A percentile compares a stretch with the other conserved stretches of the same genome.
These are phyloP conservation scores for Exophiala aquamarina DNA, from an alignment of 2,329 filamentous ascomycete species.

Conservation along the genomic window DNA sequence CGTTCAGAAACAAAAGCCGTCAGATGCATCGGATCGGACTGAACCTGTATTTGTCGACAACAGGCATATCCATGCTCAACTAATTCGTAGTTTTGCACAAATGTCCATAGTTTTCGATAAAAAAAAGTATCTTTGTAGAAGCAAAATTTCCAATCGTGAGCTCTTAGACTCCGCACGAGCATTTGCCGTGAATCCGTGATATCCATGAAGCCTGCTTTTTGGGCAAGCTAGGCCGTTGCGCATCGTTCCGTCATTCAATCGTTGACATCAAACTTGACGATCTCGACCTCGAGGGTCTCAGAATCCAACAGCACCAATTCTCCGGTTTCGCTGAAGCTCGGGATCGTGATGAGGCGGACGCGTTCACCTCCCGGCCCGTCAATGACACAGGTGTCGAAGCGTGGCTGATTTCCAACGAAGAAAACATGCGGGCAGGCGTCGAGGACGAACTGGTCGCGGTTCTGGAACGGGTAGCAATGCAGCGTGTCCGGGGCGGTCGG, in stretches of 20 bases:
- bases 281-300: slow-evolving; percentile 78
- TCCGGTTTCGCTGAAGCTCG: slow-evolving; percentile 74
- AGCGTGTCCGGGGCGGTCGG: slow-evolving; percentile 95
- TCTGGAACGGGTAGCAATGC: slow-evolving; percentile 97
- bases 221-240: no score
- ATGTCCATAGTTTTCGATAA: no score
- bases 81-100: no score
- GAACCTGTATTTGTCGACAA: no score
- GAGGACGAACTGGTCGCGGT: slow-evolving; percentile 87
- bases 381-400: slow-evolving; percentile 71
- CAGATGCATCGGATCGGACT: no score
- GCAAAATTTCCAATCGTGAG: no score
- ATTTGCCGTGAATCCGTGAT: no score
- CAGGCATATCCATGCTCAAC: no score
- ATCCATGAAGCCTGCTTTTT: no score
- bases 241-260: slow-evolving; percentile 12
- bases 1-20: no score
- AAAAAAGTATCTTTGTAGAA: no score
- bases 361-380: slow-evolving; percentile 63
- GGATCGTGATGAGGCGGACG: slow-evolving; percentile 79
- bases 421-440: slow-evolving; percentile 84
- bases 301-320: slow-evolving; percentile 81
- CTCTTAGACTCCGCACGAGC: no score
- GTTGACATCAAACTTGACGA: slow-evolving; percentile 59
- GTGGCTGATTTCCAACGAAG: slow-evolving; percentile 81